These are phyloP conservation scores for Fusarium zealandicum DNA, from an alignment of 2,329 filamentous ascomycete genomes.

Conservation along the genomic window DNA sequence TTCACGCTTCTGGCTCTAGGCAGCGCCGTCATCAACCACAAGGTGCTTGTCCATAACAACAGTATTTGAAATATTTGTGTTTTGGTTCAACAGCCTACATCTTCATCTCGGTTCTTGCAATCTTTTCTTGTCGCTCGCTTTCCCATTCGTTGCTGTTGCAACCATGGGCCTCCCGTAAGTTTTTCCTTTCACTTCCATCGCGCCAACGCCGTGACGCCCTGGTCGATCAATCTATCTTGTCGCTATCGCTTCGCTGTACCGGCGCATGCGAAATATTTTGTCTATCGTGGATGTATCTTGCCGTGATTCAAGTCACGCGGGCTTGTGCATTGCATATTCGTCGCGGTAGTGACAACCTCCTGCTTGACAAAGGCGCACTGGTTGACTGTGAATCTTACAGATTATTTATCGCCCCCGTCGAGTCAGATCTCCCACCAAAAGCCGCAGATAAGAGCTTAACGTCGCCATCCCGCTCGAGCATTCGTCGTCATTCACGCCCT, in stretches of 20 bases:
- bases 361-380: slow-evolving; percentile 19
- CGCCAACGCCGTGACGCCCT: slow-evolving; percentile 34
- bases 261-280: slow-evolving; percentile 27
- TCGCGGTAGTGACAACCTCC: slow-evolving; percentile 18
- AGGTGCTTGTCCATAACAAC: slow-evolving; percentile 14
- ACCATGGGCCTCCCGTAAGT: slow-evolving; percentile 59
- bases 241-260: slow-evolving; percentile 28
- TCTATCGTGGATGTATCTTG: slow-evolving; percentile 24
- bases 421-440: slow-evolving; percentile 52
- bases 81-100: slow-evolving; percentile 2
- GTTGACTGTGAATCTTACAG: slow-evolving; percentile 41
- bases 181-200: slow-evolving; percentile 28
- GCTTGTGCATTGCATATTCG: slow-evolving; percentile 22
- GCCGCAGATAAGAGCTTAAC: slow-evolving; percentile 42
- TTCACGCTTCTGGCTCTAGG: slow-evolving; percentile 32
- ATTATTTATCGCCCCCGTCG: slow-evolving; percentile 55
- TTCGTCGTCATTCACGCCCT: slow-evolving; percentile 48
- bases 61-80: background rate
- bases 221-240: slow-evolving; percentile 31
- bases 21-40: slow-evolving; percentile 29
- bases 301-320: slow-evolving; percentile 11
- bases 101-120: slow-evolving; percentile 1
- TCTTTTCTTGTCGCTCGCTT: slow-evolving; percentile 25
- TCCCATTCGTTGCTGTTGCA: slow-evolving; percentile 10
- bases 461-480: slow-evolving; percentile 50